Conservation (phyloP, 345 rosid genomes). For the Euphorbia lathyris region DNA sequence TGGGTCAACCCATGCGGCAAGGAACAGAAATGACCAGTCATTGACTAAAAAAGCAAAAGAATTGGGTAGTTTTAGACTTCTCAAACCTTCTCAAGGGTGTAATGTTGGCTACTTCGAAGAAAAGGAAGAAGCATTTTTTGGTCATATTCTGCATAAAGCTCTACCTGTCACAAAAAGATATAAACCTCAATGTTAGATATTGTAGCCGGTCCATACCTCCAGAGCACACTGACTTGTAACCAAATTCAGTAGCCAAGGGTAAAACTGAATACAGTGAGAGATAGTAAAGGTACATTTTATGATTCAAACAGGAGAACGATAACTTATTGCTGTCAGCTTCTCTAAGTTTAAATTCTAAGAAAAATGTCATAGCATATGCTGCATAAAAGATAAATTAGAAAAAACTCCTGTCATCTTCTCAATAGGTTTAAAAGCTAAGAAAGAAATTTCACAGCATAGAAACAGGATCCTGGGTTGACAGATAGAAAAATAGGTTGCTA, state of each 20-base stretch:
- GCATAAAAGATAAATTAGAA: neutral
- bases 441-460: neutral
- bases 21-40: constrained; percentile 1
- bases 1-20: constrained; percentile 16
- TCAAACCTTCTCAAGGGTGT: constrained; percentile 89
- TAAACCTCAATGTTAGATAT: constrained; percentile 18
- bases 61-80: constrained; percentile 18
- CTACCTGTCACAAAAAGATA: constrained; percentile 56
- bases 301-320: neutral
- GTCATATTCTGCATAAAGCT: constrained; percentile 89
- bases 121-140: constrained; percentile 90
- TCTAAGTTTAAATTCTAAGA: neutral
- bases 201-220: neutral
- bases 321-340: neutral
- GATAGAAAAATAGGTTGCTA: neutral
- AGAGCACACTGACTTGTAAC: neutral
- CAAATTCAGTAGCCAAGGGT: constrained; percentile 1
- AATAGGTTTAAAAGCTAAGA: neutral
- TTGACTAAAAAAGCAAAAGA: constrained; percentile 8
- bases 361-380: neutral
- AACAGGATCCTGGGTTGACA: neutral
- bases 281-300: neutral
- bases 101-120: constrained; percentile 96
- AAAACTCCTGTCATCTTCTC: neutral
- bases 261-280: neutral